phyloP scores from a whole-genome alignment of 2,329 filamentous ascomycete genomes.

The Metarhizium anisopliae region DNA sequence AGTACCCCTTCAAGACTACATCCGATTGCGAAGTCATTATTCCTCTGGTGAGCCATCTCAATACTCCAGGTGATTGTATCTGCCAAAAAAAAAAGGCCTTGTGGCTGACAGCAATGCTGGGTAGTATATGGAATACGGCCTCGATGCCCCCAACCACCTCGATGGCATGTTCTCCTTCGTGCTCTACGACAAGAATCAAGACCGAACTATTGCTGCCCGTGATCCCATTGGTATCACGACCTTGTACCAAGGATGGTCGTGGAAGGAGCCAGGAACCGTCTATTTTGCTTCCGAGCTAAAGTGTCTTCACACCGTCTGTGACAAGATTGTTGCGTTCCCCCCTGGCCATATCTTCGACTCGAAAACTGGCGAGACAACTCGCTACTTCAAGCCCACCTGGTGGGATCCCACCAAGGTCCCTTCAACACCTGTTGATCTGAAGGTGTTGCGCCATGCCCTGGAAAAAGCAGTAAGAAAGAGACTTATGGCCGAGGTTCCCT shows the following conservation, averaged over 20 bases:
- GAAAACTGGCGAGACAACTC: conserved; percentile 71
- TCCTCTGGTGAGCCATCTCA: conserved; percentile 63
- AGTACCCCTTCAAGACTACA: conserved; percentile 96
- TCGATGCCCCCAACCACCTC: conserved; percentile 85
- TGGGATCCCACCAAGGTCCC: conserved; percentile 78
- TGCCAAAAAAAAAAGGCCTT: background rate
- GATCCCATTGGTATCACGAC: conserved; percentile 97
- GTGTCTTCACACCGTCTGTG: conserved; percentile 84
- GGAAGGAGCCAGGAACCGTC: conserved; percentile 69
- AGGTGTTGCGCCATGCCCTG: conserved; percentile 68
- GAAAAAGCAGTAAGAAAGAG: conserved; percentile 92
- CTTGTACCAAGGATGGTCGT: conserved; percentile 91
- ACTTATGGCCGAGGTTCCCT: conserved; percentile 97
- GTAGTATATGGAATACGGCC: conserved; percentile 83
- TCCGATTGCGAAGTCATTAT: conserved; percentile 99
- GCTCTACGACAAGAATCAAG: conserved; percentile 88
- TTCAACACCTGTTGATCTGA: conserved; percentile 72
- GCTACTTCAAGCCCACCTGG: conserved; percentile 91
- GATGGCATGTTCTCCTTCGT: conserved; percentile 99
- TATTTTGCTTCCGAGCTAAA: conserved; percentile 98
- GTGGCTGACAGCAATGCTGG: background rate
- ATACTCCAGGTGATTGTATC: background rate
- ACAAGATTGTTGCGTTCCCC: conserved; percentile 89
- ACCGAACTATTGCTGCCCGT: conserved; percentile 86
- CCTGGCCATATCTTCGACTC: conserved; percentile 96